phyloP scores from a whole-genome alignment of 768 basidiomycete genomes.

The Harrya chromipes region DNA sequence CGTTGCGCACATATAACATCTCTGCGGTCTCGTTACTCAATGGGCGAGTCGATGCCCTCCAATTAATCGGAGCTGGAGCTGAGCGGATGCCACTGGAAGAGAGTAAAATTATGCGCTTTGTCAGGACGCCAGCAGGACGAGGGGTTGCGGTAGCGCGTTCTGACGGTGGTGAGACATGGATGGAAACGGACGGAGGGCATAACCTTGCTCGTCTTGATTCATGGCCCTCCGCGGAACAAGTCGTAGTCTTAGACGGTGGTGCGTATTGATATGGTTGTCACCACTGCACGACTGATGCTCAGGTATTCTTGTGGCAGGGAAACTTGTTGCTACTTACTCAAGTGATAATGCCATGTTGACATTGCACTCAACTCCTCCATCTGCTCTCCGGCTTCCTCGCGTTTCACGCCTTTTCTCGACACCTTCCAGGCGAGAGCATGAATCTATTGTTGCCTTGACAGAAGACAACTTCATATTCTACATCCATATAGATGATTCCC shows the following conservation, averaged over 20 bases:
- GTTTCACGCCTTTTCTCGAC: constrained; percentile 64
- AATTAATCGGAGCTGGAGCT: constrained; percentile 38
- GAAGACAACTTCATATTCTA: constrained; percentile 57
- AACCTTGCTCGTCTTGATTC: constrained; percentile 45
- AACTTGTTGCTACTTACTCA: constrained; percentile 58
- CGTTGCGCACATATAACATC: constrained; percentile 59
- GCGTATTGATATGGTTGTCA: constrained; percentile 14
- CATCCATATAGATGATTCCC: constrained; percentile 41
- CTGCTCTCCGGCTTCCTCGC: constrained; percentile 43
- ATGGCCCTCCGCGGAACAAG: constrained; percentile 59
- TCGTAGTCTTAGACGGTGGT: constrained; percentile 73
- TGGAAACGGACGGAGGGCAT: constrained; percentile 44
- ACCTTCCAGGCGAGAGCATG: constrained; percentile 49
- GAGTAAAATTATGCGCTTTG: constrained; percentile 54
- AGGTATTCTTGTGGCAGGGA: constrained; percentile 38
- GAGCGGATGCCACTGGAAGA: constrained; percentile 46
- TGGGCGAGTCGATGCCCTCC: constrained; percentile 51
- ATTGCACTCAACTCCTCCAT: constrained; percentile 48
- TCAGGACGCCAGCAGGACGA: constrained; percentile 75
- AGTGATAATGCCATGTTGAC: constrained; percentile 44
- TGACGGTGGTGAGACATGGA: constrained; percentile 65
- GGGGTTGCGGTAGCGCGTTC: constrained; percentile 67
- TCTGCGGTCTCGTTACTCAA: constrained; percentile 62
- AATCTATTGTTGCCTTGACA: constrained; percentile 67
- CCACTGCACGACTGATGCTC: background rate